Evolutionary conservation across 768 basidiomycete species (phyloP).

Genomic region (Suillus subluteus): DNA sequence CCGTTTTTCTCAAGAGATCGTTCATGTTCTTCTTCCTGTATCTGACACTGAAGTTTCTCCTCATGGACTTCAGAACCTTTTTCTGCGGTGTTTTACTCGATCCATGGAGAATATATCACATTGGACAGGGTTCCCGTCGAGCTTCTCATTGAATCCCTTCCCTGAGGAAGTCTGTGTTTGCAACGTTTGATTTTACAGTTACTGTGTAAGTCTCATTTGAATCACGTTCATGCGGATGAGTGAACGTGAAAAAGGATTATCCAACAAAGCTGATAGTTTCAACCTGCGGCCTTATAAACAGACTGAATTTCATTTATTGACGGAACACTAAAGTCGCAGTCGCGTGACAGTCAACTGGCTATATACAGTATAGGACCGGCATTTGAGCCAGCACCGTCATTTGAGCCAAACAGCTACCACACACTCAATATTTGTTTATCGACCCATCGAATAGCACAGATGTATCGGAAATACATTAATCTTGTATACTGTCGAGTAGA

Average conservation of each 20-base stretch:
- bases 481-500: too few species aligned
- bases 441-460: too few species aligned
- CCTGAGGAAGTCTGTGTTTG: neutral
- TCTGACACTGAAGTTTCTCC: neutral
- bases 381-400: too few species aligned
- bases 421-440: too few species aligned
- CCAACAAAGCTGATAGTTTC: neutral
- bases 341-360: neutral
- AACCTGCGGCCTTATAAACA: neutral
- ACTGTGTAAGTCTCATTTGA: neutral
- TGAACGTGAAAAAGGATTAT: neutral
- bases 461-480: too few species aligned
- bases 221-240: neutral
- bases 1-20: too few species aligned
- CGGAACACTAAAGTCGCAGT: neutral
- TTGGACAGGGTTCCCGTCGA: neutral
- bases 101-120: neutral
- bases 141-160: neutral
- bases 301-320: neutral
- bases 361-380: too few species aligned
- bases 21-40: too few species aligned
- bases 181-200: neutral
- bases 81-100: neutral
- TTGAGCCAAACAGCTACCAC: too few species aligned
- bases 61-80: neutral